Evolutionary conservation across 1,284 basidiomycete genomes (phyloP).

Genomic region (Melampsora larici-populina): DNA sequence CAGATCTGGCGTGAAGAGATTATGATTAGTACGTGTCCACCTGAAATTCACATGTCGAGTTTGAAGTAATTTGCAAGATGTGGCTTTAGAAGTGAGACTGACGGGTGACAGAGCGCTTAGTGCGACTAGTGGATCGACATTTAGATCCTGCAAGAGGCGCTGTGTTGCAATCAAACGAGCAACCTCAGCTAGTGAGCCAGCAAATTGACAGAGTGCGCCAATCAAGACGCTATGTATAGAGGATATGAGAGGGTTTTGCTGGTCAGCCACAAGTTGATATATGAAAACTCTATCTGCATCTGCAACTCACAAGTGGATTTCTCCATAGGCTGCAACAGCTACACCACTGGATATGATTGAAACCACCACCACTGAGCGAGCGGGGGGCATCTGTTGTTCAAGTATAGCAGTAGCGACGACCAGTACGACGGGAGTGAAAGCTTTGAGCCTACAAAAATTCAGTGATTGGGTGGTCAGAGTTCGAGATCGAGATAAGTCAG

Average conservation of each 20-base stretch:
- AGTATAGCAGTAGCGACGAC: constrained; percentile 31
- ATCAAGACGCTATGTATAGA: constrained; percentile 1
- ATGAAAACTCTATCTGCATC: too few species aligned
- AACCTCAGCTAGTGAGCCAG: constrained; percentile 31
- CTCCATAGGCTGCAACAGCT: constrained; percentile 36
- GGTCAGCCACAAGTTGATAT: neutral
- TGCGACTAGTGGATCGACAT: constrained; percentile 31
- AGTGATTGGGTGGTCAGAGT: neutral
- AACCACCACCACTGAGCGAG: constrained; percentile 4
- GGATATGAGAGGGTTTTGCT: neutral
- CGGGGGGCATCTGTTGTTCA: constrained; percentile 14
- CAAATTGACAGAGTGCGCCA: constrained; percentile 16
- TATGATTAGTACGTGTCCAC: too few species aligned
- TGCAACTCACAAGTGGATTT: constrained; percentile 35
- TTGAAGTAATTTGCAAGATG: too few species aligned
- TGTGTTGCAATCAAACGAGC: constrained; percentile 37
- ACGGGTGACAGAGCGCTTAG: constrained; percentile 29
- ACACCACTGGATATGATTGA: constrained; percentile 26
- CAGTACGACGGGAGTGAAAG: constrained; percentile 35
- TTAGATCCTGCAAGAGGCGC: constrained; percentile 27
- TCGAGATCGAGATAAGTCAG: neutral
- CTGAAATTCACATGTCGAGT: too few species aligned
- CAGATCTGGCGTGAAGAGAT: constrained; percentile 10
- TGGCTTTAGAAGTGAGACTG: neutral
- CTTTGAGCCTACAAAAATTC: constrained; percentile 18